These are phyloP conservation scores for Scolecobasidium constrictum DNA, from an alignment of 2,329 filamentous ascomycete genomes.

Conservation along the genomic window DNA sequence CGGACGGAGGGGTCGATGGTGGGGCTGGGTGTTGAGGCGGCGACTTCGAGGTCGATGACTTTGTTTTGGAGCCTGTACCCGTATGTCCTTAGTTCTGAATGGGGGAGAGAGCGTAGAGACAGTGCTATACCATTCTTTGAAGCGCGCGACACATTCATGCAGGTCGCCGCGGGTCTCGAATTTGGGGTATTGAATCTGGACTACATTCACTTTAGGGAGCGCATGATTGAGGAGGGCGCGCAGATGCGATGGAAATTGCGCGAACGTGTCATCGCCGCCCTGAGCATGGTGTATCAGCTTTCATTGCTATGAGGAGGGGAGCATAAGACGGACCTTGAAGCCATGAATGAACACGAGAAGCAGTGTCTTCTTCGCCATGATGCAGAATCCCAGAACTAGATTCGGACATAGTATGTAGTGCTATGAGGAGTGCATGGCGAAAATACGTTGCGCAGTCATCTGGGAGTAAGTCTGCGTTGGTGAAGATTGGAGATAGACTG, in stretches of 20 bases:
- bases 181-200: conserved; percentile 62
- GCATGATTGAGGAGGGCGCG: conserved; percentile 51
- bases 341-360: conserved; percentile 79
- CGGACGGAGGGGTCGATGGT: conserved; percentile 78
- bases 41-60: conserved; percentile 90
- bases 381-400: conserved; percentile 1
- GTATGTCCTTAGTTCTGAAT: not conserved
- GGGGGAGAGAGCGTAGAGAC: not conserved
- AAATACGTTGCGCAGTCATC: too few relatives aligned
- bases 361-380: conserved; percentile 61
- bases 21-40: conserved; percentile 65
- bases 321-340: conserved; percentile 55
- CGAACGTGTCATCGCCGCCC: conserved; percentile 72
- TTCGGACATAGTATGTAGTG: not conserved
- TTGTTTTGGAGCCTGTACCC: conserved; percentile 70
- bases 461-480: too few relatives aligned
- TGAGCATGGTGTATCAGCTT: conserved; percentile 19
- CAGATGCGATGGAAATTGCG: conserved; percentile 63
- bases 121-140: conserved; percentile 58
- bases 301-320: conserved; percentile 18
- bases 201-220: conserved; percentile 58
- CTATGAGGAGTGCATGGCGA: not conserved
- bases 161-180: conserved; percentile 77
- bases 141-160: conserved; percentile 56
- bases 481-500: too few relatives aligned